These are phyloP conservation scores for Fusarium sublunatum DNA, from an alignment of 2,329 filamentous ascomycete species.

Conservation along the genomic window DNA sequence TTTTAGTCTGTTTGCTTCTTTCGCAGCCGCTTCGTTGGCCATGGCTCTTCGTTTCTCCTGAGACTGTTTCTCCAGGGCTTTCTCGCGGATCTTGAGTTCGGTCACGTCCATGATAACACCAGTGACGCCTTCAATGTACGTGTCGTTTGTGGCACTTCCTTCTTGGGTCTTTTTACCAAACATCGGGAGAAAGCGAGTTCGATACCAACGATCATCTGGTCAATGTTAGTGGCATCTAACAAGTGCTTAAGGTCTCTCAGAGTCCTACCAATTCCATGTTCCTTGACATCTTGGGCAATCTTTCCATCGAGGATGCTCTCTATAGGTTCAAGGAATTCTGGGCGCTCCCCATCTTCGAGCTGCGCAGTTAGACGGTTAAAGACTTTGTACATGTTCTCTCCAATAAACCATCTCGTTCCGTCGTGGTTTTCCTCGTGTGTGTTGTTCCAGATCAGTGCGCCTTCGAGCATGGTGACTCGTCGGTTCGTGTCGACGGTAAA, in stretches of 20 bases:
- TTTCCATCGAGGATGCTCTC: slow-evolving; percentile 73
- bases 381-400: slow-evolving; percentile 72
- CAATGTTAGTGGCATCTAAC: slow-evolving; percentile 16
- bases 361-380: slow-evolving; percentile 64
- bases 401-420: slow-evolving; percentile 63
- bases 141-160: slow-evolving; percentile 57
- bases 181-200: slow-evolving; percentile 77
- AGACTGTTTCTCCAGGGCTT: slow-evolving; percentile 70
- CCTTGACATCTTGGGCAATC: slow-evolving; percentile 69
- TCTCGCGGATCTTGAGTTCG: slow-evolving; percentile 64
- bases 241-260: neutral
- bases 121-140: slow-evolving; percentile 76
- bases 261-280: slow-evolving; percentile 66
- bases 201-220: slow-evolving; percentile 72
- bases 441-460: slow-evolving; percentile 69
- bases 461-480: slow-evolving; percentile 76
- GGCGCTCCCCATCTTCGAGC: slow-evolving; percentile 56
- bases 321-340: slow-evolving; percentile 67
- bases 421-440: slow-evolving; percentile 54
- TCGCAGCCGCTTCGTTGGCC: slow-evolving; percentile 81
- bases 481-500: slow-evolving; percentile 75
- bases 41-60: slow-evolving; percentile 76
- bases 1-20: slow-evolving; percentile 83
- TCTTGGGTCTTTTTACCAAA: slow-evolving; percentile 66
- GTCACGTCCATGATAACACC: slow-evolving; percentile 85